Conservation (phyloP, 2,329 filamentous ascomycete genomes). For the Fusarium stilboides region DNA sequence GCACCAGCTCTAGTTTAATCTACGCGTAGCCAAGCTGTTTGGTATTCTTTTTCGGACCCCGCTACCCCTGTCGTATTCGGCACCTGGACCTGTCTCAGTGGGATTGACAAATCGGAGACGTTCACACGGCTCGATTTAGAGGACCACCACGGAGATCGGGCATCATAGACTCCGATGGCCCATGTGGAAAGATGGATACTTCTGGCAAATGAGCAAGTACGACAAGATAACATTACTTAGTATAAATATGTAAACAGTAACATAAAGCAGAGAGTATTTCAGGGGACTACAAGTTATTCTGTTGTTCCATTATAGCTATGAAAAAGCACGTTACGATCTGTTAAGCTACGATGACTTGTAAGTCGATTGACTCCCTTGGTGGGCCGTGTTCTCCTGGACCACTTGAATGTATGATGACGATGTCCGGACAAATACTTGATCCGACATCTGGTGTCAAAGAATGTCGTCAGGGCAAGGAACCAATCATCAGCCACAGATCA, state of each 20-base stretch:
- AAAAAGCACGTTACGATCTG: no score
- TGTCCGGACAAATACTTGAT: conserved; percentile 34
- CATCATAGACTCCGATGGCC: conserved; percentile 4
- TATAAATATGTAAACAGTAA: no score
- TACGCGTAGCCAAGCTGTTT: conserved; percentile 41
- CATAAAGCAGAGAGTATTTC: no score
- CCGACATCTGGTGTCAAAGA: background rate
- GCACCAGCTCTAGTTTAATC: conserved; percentile 39
- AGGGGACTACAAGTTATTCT: no score
- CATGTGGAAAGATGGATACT: no score
- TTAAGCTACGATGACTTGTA: no score
- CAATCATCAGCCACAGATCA: conserved; percentile 35
- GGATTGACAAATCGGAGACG: conserved; percentile 27
- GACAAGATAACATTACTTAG: no score
- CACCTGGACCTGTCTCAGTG: background rate
- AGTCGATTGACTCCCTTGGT: no score
- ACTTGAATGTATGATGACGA: conserved; percentile 6
- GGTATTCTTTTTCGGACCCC: conserved; percentile 17
- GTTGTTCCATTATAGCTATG: no score
- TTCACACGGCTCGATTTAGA: background rate
- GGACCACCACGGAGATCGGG: conserved; percentile 24
- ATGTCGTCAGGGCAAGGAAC: background rate
- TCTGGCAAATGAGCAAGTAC: no score
- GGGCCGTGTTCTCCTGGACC: no score
- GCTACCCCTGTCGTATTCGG: conserved; percentile 39